phyloP scores from a whole-genome alignment of 2,329 filamentous ascomycete genomes.

The Colletotrichum tabaci region DNA sequence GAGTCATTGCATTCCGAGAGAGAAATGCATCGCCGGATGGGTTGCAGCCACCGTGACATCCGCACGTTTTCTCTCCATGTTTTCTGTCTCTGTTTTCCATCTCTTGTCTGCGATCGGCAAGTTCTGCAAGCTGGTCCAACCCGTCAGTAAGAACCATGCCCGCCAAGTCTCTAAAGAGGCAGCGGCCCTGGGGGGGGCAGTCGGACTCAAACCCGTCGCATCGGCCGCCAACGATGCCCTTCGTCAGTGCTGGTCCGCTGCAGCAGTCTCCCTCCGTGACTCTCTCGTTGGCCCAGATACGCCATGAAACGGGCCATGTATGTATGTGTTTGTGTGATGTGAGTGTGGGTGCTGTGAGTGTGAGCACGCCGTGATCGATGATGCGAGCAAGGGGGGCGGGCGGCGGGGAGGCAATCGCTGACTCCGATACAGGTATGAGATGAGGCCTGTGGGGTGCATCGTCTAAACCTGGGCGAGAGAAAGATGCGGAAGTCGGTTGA shows the following conservation, averaged over 20 bases:
- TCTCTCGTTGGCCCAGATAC: conserved; percentile 32
- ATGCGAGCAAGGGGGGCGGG: conserved; percentile 22
- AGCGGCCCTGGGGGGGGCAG: background rate
- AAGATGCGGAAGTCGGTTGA: no score
- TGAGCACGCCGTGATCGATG: conserved; percentile 17
- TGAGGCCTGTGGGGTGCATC: background rate
- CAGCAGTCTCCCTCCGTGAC: background rate
- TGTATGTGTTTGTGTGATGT: background rate
- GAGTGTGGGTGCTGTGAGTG: background rate
- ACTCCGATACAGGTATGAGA: background rate
- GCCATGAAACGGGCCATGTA: conserved; percentile 9
- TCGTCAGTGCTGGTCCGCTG: background rate
- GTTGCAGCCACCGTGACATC: background rate
- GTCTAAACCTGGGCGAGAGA: no score
- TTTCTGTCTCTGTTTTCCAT: background rate
- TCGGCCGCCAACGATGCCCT: background rate
- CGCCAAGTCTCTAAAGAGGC: background rate
- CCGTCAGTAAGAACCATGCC: background rate
- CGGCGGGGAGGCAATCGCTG: background rate
- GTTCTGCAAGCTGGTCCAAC: background rate
- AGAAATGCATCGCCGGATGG: background rate
- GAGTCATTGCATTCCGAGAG: conserved; percentile 10
- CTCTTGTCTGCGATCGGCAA: no score
- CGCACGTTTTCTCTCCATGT: background rate
- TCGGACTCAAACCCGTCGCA: background rate